Percentiles rank a stretch among this genome's conserved stretches.
Conservation (phyloP, 192 early-diverging fungal species). For the Coemansia sp. region DNA sequence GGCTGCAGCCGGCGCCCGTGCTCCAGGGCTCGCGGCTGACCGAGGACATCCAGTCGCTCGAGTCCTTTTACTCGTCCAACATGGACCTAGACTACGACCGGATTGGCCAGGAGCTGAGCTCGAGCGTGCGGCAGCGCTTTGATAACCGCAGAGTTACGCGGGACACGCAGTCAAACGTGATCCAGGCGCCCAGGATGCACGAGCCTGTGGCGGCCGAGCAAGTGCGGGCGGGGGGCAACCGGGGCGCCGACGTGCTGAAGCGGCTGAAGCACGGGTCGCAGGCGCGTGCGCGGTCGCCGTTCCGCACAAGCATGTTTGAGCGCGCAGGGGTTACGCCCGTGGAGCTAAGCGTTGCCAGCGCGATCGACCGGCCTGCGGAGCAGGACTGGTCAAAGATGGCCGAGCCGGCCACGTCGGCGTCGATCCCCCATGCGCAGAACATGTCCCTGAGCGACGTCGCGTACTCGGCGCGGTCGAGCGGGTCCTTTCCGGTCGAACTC, state of each 20-base stretch:
- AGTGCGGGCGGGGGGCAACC: not conserved
- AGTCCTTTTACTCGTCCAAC: conserved; percentile 38
- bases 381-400: conserved; percentile 12
- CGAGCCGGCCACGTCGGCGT: conserved; percentile 15
- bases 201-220: not conserved
- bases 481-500: conserved; percentile 37
- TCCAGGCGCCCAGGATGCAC: not conserved
- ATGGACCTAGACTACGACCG: conserved; percentile 42
- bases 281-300: conserved; percentile 18
- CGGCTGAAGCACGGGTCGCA: conserved; percentile 29
- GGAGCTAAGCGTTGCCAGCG: not conserved
- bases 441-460: conserved; percentile 29
- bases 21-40: conserved; percentile 16
- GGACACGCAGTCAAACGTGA: not conserved
- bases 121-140: conserved; percentile 4
- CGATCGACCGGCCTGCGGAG: not conserved
- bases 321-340: conserved; percentile 16
- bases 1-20: conserved; percentile 34
- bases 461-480: conserved; percentile 26
- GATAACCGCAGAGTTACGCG: not conserved
- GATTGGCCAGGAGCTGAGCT: conserved; percentile 25
- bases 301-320: conserved; percentile 28
- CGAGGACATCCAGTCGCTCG: conserved; percentile 35
- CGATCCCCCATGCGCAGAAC: conserved; percentile 6
- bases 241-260: conserved; percentile 18